phyloP scores from a whole-genome alignment of 106 monocot genomes.

The Platanthera zijinensis region DNA sequence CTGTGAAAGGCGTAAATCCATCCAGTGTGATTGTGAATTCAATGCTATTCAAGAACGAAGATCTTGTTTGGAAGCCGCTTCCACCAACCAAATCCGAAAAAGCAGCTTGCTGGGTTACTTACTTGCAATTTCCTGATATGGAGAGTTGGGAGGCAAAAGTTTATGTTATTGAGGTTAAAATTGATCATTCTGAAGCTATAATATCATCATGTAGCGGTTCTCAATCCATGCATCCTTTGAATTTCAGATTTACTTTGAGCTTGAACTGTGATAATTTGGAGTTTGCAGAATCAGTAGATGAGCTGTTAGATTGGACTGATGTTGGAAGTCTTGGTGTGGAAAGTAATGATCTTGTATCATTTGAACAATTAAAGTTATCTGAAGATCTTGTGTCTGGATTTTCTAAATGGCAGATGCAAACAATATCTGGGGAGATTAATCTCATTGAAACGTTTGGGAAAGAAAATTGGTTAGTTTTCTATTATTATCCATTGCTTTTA shows the following conservation, averaged over 20 bases:
- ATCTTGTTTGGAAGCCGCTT: constrained; percentile 67
- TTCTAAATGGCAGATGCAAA: constrained; percentile 61
- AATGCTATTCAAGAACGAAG: constrained; percentile 33
- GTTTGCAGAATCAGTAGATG: constrained; percentile 7
- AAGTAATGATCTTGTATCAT: constrained; percentile 13
- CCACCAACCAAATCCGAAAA: constrained; percentile 34
- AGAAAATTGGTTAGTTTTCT: constrained; percentile 56
- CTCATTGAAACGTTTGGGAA: constrained; percentile 59
- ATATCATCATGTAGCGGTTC: constrained; percentile 31
- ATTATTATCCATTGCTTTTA: neutral
- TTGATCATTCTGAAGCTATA: constrained; percentile 33
- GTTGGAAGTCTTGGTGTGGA: constrained; percentile 11
- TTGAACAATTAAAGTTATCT: constrained; percentile 27
- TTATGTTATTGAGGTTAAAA: constrained; percentile 40
- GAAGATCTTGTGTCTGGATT: constrained; percentile 14
- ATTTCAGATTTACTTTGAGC: constrained; percentile 51
- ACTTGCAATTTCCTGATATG: constrained; percentile 34
- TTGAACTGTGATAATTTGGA: constrained; percentile 13
- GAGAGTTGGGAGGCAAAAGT: constrained; percentile 11
- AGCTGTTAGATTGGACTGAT: constrained; percentile 57
- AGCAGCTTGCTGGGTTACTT: constrained; percentile 57
- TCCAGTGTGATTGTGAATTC: constrained; percentile 58
- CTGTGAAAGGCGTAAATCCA: constrained; percentile 58
- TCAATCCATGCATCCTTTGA: constrained; percentile 10
- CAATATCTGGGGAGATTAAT: constrained; percentile 57